These are phyloP conservation scores for Pugionium cornutum DNA, from an alignment of 345 rosid species.

Conservation along the genomic window DNA sequence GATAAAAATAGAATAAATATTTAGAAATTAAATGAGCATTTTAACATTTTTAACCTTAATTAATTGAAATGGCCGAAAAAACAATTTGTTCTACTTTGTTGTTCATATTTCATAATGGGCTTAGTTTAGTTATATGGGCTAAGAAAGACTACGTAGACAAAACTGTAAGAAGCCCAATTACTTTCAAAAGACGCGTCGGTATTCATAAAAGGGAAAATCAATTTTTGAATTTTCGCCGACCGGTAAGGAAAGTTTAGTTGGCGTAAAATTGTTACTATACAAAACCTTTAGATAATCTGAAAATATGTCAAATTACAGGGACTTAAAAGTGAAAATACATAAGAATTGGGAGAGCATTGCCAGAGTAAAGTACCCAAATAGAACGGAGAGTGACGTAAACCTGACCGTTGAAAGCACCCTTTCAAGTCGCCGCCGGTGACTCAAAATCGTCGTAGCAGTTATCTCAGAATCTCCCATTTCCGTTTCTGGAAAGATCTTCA, in stretches of 20 bases:
- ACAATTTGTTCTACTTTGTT: not conserved
- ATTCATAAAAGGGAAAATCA: not conserved
- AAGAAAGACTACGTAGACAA: not conserved
- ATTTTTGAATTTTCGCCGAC: not conserved
- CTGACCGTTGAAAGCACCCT: constrained; percentile 43
- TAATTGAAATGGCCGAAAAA: no score
- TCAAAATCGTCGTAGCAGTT: not conserved
- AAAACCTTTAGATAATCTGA: not conserved
- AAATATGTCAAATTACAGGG: constrained; percentile 10
- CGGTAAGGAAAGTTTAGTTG: not conserved
- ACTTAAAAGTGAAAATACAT: constrained; percentile 17
- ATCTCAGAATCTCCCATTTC: constrained; percentile 14
- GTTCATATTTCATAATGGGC: constrained; percentile 11
- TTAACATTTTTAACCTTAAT: not conserved
- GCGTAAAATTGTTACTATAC: not conserved
- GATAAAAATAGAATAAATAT: not conserved
- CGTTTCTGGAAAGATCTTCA: constrained; percentile 20
- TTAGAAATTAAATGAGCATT: not conserved
- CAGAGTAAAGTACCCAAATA: constrained; percentile 27
- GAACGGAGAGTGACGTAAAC: constrained; percentile 41
- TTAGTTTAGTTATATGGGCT: not conserved
- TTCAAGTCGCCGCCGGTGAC: constrained; percentile 38
- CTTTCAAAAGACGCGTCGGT: not conserved
- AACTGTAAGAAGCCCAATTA: not conserved
- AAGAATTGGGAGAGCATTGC: constrained; percentile 7